Percentiles rank a stretch among this genome's conserved stretches.
Evolutionary conservation across 208 protist species (phyloP).

Genomic region (Phytomonas francai): DNA sequence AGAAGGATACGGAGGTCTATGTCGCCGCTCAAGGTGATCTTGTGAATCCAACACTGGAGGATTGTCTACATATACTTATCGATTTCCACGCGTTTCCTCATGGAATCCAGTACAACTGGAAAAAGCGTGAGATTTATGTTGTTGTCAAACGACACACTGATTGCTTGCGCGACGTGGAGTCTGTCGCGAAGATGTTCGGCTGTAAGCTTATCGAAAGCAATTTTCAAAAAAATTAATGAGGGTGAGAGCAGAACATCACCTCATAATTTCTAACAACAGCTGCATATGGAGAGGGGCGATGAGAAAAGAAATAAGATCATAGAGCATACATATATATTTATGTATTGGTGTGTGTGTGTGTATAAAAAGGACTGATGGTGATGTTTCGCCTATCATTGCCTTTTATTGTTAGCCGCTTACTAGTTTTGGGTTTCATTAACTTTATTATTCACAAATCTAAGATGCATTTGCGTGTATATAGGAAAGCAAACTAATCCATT

Average conservation of each 20-base stretch:
- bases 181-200: constrained; percentile 45
- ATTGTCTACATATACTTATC: constrained; percentile 25
- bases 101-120: constrained; percentile 56
- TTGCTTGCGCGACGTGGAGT: constrained; percentile 53
- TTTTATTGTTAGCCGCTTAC: constrained; percentile 1
- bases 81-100: constrained; percentile 46
- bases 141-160: constrained; percentile 24
- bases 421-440: not conserved
- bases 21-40: constrained; percentile 24
- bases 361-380: constrained; percentile 1
- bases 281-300: not conserved
- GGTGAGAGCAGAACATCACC: no score
- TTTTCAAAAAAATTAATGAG: no score
- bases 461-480: not conserved
- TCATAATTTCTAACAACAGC: not conserved
- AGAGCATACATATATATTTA: constrained; percentile 6
- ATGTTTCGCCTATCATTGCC: constrained; percentile 4
- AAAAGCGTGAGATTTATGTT: constrained; percentile 29
- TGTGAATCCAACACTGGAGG: constrained; percentile 47
- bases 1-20: not conserved
- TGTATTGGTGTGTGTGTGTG: not conserved
- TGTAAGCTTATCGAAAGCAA: constrained; percentile 17
- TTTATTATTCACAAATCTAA: not conserved
- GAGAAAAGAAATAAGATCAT: not conserved
- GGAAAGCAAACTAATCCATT: not conserved